Evolutionary conservation across 257 asterid species (phyloP).

Genomic region (Anisodus tanguticus): DNA sequence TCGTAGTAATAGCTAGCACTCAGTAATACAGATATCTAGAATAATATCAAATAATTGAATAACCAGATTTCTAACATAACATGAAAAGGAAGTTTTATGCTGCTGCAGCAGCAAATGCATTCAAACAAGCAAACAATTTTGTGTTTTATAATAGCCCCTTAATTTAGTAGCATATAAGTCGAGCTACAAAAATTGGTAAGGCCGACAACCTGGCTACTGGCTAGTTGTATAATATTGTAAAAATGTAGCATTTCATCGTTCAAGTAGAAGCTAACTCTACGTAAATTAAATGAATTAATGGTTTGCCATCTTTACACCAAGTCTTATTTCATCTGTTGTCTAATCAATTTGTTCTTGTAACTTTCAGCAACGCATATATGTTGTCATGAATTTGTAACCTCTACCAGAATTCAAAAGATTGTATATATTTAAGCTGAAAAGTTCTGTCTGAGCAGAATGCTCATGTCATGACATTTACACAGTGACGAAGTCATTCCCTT

Average conservation of each 20-base stretch:
- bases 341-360: slow-evolving; percentile 13
- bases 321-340: not conserved
- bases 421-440: not conserved
- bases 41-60: not conserved
- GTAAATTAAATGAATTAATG: slow-evolving; percentile 13
- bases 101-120: not conserved
- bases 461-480: not conserved
- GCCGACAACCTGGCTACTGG: not conserved
- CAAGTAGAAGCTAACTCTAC: not conserved
- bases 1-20: not conserved
- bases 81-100: not conserved
- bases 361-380: not conserved
- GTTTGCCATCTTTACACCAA: not conserved
- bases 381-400: not conserved
- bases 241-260: not conserved
- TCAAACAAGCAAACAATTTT: not conserved
- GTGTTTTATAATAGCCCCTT: not conserved
- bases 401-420: not conserved
- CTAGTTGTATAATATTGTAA: not conserved
- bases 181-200: not conserved
- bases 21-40: not conserved
- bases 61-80: not conserved
- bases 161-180: not conserved
- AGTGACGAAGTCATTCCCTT: not conserved
- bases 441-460: not conserved